Evolutionary conservation across 2,329 filamentous ascomycete genomes (phyloP), one percentile per base, ranked within the genome.

Genomic region (Ambrosiella xylebori): DNA sequence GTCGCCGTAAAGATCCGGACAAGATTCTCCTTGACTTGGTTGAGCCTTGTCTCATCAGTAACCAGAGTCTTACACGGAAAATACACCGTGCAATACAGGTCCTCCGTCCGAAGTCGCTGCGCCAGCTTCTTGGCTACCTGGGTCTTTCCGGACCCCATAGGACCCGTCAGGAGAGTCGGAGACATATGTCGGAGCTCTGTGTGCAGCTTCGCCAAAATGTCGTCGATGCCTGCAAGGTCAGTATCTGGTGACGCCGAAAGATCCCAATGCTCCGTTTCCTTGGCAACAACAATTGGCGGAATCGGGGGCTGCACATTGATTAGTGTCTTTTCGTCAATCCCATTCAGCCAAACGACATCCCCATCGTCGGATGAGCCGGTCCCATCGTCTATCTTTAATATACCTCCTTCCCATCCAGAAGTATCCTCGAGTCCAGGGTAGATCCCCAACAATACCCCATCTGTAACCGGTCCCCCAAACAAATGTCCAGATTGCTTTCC

Each of bases 131-230:
- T 85, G 3, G 86, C 80, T 36, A 96, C 78, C 0, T 83, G 82
- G 1, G 88, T 89, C 71, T 98, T 98, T 35, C 93, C 93, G 19
- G 90, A 85, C 0, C 93, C 93, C 63, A 95, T 80, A 0, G 86
- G 88, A 44, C 93, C 93, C 0, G 89, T 94, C 49, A 98, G 70
- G 27, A 98, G 74, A 1, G 96, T 86, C 0, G 93, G 97, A 0
- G 91, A 96, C 63, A 87, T 80, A 64, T 95, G 86, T 0, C 84
- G 81, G 3, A 98, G 73, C 64, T 94, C 86, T 1, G 81, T 83
- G 61, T 84, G 76, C 17, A 95, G 75, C 63, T 88, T 82, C 5
- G 78, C 74, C 36, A 95, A 77, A 0, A 94, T 72, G 1, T 77
- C 73, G 64, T 97, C 88, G 59, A 97, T 91, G 1, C 90, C 91